A percentile compares a stretch with the other conserved stretches of the same genome.
phyloP scores from a whole-genome alignment of 176 grass and related monocot genomes.

The Ensete glaucum region DNA sequence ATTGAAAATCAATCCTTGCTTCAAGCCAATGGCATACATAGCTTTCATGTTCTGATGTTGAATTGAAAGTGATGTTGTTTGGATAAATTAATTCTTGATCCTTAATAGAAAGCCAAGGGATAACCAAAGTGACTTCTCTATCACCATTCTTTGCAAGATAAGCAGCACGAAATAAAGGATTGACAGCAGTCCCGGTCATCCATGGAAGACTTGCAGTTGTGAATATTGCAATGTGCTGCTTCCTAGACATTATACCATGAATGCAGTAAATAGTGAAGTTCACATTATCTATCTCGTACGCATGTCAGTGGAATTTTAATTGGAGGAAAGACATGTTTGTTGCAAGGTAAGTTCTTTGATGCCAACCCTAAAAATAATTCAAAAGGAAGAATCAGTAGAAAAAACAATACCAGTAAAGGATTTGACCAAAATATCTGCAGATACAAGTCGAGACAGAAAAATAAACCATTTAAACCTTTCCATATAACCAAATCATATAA shows the following conservation, averaged over 20 bases:
- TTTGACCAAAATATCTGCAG: neutral
- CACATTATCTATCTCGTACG: neutral
- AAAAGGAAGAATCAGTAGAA: neutral
- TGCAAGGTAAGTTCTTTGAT: neutral
- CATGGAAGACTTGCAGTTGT: constrained; percentile 91
- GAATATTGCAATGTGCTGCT: constrained; percentile 72
- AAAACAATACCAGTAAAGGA: neutral
- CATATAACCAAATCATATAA: no score
- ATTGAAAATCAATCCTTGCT: constrained; percentile 50
- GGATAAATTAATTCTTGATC: constrained; percentile 87
- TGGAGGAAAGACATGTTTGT: neutral
- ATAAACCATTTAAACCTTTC: no score
- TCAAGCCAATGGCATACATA: constrained; percentile 70
- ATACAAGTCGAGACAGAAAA: no score
- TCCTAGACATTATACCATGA: constrained; percentile 33
- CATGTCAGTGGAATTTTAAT: neutral
- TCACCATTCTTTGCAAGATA: constrained; percentile 59
- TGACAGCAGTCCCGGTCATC: constrained; percentile 89
- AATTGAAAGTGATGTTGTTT: constrained; percentile 44
- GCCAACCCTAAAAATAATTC: neutral
- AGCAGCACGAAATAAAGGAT: constrained; percentile 59
- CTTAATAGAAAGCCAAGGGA: constrained; percentile 70
- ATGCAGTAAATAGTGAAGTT: neutral
- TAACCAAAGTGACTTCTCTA: constrained; percentile 63
- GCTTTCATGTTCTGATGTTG: constrained; percentile 59